phyloP scores from a whole-genome alignment of 768 basidiomycete species.

The Gyrodon lividus region DNA sequence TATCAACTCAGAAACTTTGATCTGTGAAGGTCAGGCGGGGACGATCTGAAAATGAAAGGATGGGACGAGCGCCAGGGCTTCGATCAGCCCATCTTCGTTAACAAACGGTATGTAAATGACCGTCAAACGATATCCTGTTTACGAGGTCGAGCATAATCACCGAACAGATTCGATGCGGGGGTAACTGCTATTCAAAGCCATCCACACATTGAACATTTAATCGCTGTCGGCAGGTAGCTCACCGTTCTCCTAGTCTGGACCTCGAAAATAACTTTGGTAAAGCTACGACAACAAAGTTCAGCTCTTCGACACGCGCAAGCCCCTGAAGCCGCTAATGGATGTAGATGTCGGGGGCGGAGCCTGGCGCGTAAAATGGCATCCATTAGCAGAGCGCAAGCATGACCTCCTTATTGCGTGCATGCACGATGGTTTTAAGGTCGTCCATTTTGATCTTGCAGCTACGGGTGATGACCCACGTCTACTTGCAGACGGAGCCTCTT shows the following conservation, averaged over 20 bases:
- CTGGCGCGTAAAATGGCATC: constrained; percentile 98
- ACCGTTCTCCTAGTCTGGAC: background rate
- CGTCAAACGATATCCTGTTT: background rate
- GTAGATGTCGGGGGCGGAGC: constrained; percentile 85
- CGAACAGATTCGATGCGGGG: constrained; percentile 81
- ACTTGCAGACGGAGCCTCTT: constrained; percentile 15
- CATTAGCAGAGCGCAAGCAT: constrained; percentile 55
- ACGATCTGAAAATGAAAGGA: constrained; percentile 84
- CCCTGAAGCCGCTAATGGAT: constrained; percentile 50
- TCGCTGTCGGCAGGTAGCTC: constrained; percentile 88
- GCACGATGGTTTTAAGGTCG: constrained; percentile 94
- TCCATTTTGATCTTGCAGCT: constrained; percentile 31
- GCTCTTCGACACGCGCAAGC: constrained; percentile 80
- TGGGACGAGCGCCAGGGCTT: constrained; percentile 84
- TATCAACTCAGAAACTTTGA: background rate
- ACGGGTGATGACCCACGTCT: constrained; percentile 1
- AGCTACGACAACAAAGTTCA: constrained; percentile 85
- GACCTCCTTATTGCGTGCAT: constrained; percentile 94
- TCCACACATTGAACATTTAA: constrained; percentile 71
- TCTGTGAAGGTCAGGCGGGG: constrained; percentile 64
- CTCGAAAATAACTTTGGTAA: constrained; percentile 1
- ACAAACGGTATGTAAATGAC: constrained; percentile 55
- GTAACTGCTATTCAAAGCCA: constrained; percentile 89
- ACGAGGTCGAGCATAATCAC: constrained; percentile 1
- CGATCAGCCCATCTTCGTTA: constrained; percentile 58